Evolutionary conservation across 106 monocot species (phyloP).

Genomic region (Dioscorea zingiberensis): DNA sequence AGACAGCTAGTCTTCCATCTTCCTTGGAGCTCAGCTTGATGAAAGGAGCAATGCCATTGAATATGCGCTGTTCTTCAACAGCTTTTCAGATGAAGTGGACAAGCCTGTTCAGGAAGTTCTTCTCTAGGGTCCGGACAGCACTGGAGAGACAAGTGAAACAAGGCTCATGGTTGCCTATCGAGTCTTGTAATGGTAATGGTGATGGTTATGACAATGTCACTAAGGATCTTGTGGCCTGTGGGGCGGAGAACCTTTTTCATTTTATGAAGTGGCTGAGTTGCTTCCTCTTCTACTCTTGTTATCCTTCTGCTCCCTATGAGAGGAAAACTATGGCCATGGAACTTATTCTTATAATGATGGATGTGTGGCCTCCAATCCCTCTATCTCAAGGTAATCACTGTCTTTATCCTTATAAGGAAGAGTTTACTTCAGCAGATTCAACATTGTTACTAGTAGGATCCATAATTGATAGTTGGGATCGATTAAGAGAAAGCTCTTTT

Average conservation of each 20-base stretch:
- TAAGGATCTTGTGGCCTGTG: slow-evolving; percentile 8
- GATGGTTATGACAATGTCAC: slow-evolving; percentile 4
- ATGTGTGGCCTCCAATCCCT: slow-evolving; percentile 62
- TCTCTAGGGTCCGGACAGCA: slow-evolving; percentile 70
- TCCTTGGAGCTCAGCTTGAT: slow-evolving; percentile 72
- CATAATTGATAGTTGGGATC: slow-evolving; percentile 98
- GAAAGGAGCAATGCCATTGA: slow-evolving; percentile 79
- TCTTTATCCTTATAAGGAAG: slow-evolving; percentile 61
- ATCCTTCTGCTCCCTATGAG: slow-evolving; percentile 97
- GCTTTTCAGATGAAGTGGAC: slow-evolving; percentile 98
- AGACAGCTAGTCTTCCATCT: slow-evolving; percentile 90
- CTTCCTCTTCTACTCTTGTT: slow-evolving; percentile 87
- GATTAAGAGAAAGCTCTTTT: slow-evolving; percentile 80
- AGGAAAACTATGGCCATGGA: slow-evolving; percentile 99
- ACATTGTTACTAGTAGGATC: slow-evolving; percentile 81
- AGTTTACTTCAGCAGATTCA: slow-evolving; percentile 59
- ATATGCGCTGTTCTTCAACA: slow-evolving; percentile 91
- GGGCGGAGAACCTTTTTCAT: slow-evolving; percentile 62
- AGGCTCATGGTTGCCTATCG: slow-evolving; percentile 42
- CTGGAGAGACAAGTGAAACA: slow-evolving; percentile 90
- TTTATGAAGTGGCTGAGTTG: slow-evolving; percentile 90
- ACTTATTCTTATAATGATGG: slow-evolving; percentile 82
- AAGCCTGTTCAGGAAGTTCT: slow-evolving; percentile 92
- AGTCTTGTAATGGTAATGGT: slow-evolving; percentile 2
- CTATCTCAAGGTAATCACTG: slow-evolving; percentile 18